Percentiles rank a stretch among this genome's conserved stretches.
phyloP scores from a whole-genome alignment of 768 basidiomycete species.

The Hortiboletus flavorubellus region DNA sequence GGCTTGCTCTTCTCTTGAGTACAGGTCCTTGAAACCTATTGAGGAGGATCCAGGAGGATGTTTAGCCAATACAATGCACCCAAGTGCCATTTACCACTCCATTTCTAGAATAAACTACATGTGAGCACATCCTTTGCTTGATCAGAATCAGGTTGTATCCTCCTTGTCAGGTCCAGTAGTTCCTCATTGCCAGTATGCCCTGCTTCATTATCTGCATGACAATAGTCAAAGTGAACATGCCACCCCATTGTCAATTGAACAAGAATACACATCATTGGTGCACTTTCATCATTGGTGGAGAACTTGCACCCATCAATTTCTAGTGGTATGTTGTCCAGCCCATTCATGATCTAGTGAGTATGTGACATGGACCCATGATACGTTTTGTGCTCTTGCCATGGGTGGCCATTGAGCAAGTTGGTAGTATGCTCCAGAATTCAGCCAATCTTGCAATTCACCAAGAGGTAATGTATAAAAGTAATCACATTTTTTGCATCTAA shows the following conservation, averaged over 20 bases:
- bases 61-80: too few species aligned
- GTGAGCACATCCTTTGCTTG: constrained; percentile 55
- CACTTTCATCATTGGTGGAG: constrained; percentile 38
- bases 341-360: constrained; percentile 55
- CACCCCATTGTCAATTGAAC: constrained; percentile 44
- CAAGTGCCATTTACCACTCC: too few species aligned
- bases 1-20: too few species aligned
- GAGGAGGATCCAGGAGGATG: too few species aligned
- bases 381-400: constrained; percentile 60
- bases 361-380: constrained; percentile 61
- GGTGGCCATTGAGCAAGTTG: constrained; percentile 40
- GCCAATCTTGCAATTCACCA: constrained; percentile 31
- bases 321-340: constrained; percentile 43
- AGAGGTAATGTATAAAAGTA: constrained; percentile 58
- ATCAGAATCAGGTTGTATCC: constrained; percentile 44
- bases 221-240: constrained; percentile 56
- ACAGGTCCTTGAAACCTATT: too few species aligned
- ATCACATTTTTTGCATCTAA: constrained; percentile 51
- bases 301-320: constrained; percentile 57
- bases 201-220: constrained; percentile 38
- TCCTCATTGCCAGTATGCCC: constrained; percentile 41
- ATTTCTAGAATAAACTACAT: too few species aligned
- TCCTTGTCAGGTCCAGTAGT: constrained; percentile 42
- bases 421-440: neutral
- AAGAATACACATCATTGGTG: too few species aligned